phyloP scores from a whole-genome alignment of 2,329 filamentous ascomycete species.

The Orbilia javanica region DNA sequence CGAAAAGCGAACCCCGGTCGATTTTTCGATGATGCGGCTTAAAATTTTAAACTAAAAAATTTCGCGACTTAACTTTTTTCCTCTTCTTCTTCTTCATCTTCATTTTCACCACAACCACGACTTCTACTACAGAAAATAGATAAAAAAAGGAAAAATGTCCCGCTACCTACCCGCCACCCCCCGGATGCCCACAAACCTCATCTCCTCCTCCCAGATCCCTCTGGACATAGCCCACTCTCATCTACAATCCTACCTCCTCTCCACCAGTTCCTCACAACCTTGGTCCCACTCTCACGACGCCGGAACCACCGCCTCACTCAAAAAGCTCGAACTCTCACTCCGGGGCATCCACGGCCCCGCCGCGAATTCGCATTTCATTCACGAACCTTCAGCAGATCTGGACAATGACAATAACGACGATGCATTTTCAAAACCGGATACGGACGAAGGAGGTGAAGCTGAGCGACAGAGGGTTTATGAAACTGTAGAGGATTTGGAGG shows the following conservation, averaged over 20 bases:
- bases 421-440: slow-evolving; percentile 34
- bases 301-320: slow-evolving; percentile 46
- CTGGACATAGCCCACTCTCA: slow-evolving; percentile 39
- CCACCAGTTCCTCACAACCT: slow-evolving; percentile 44
- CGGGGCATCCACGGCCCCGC: slow-evolving; percentile 48
- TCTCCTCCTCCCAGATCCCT: slow-evolving; percentile 32
- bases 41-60: slow-evolving; percentile 21
- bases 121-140: no score
- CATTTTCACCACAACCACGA: background rate
- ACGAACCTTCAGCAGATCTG: background rate
- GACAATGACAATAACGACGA: slow-evolving; percentile 1
- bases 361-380: slow-evolving; percentile 34
- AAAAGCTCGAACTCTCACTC: slow-evolving; percentile 57
- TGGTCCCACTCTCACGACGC: slow-evolving; percentile 57
- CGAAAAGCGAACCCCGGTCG: background rate
- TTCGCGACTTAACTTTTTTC: no score
- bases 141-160: slow-evolving; percentile 34
- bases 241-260: slow-evolving; percentile 53
- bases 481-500: slow-evolving; percentile 47
- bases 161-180: slow-evolving; percentile 36
- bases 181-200: slow-evolving; percentile 18
- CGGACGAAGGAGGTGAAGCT: slow-evolving; percentile 45
- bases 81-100: background rate
- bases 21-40: slow-evolving; percentile 39
- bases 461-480: slow-evolving; percentile 57